Conservation (phyloP, 192 early-diverging fungal genomes). For the Podila clonocystis region DNA sequence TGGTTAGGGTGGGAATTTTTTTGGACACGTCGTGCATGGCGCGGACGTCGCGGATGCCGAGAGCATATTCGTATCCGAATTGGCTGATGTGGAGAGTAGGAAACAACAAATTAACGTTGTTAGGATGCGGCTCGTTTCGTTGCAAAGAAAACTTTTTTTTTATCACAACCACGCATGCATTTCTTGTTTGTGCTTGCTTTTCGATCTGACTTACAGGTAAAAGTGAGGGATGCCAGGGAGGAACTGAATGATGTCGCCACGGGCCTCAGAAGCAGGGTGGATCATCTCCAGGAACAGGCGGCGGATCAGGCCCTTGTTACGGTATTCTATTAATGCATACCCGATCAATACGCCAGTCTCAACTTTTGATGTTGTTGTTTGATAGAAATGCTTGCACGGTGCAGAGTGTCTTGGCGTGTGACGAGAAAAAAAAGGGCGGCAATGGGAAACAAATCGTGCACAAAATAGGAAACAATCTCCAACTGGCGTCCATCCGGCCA, state of each 20-base stretch:
- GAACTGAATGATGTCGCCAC: slow-evolving; percentile 5
- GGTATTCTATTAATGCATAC: background rate
- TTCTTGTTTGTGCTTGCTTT: too few species aligned
- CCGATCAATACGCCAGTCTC: background rate
- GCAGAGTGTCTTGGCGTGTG: background rate
- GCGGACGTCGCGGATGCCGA: background rate
- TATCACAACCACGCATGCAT: too few species aligned
- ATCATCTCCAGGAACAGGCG: slow-evolving; percentile 6
- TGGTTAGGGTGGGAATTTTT: slow-evolving; percentile 5
- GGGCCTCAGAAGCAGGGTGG: slow-evolving; percentile 7
- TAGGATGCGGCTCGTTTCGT: background rate
- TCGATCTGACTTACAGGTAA: background rate
- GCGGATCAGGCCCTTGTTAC: slow-evolving; percentile 1
- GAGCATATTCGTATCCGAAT: slow-evolving; percentile 43
- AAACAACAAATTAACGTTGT: too few species aligned
- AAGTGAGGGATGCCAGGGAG: slow-evolving; percentile 1
- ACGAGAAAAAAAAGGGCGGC: background rate
- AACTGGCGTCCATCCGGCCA: background rate
- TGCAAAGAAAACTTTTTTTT: background rate
- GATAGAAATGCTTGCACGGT: background rate
- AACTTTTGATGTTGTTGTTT: background rate
- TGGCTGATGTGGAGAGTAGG: background rate
- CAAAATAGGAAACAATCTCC: slow-evolving; percentile 4
- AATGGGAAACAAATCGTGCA: background rate
- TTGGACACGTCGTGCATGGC: background rate